Evolutionary conservation across 2,329 filamentous ascomycete species (phyloP), one percentile per base, ranked within the genome.

Genomic region (Colletotrichum sojae): DNA sequence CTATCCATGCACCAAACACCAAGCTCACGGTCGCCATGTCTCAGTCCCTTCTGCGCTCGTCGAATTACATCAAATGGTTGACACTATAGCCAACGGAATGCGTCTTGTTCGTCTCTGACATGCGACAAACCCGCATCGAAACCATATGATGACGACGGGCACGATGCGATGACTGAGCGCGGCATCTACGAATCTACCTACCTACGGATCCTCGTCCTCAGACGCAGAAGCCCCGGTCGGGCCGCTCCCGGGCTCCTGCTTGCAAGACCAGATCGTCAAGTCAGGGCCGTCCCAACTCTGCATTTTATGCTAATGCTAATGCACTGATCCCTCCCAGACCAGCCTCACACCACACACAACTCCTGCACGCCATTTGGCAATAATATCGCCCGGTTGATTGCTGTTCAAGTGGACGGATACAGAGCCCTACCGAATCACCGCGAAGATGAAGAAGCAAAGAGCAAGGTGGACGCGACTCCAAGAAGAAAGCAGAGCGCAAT

Each of bases 211-310:
- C 48, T 36, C 40, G 54, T 45, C 62, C 43, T 69, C 54, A 51
- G 66, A 60, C 62, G 66, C 49, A 40, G 48, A 65, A 40, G 43
- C 20, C 40, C 9, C 49, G 27, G 56, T 27, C 55, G 60, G 66
- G 62, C 56, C 16, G 43, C 62, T 61, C 66, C 66, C 55, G 31
- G 66, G 51, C 55, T 8, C 31, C 31, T 36, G 31, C 31, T 36
- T 36, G 31, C 10, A 36, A 18, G 66, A 43, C 22, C 54, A 6
- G 13, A 52, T 18, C 55, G 12, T 36, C 49, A 22, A 16, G 55
- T 53, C 62, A 66, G 45, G 66, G 55, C 45, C 63, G 66, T 69
- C 66, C 66, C 62, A 69, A 66, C n/a, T 61, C 45, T 51, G 55
- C 15, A 15, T 36, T 66, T 69, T 55, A 69, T 69, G 66, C 66